These are phyloP conservation scores for Neolentinus lepideus DNA, from an alignment of 1,284 basidiomycete genomes.

Conservation along the genomic window DNA sequence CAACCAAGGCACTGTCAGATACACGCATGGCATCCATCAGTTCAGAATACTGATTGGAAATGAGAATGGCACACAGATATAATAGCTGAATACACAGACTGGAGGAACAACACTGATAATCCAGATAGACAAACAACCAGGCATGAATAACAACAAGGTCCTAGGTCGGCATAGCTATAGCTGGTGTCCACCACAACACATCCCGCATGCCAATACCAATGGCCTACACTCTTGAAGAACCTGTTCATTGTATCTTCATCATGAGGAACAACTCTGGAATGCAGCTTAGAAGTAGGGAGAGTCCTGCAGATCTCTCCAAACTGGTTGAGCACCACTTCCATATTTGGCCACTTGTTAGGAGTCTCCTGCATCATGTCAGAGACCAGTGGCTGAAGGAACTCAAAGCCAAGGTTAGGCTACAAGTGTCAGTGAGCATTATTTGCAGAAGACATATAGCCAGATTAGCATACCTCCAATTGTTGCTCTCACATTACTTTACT, in stretches of 20 bases:
- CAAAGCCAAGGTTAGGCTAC: neutral
- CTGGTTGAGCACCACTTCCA: neutral
- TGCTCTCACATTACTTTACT: conserved; percentile 22
- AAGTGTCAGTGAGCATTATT: neutral
- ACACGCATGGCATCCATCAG: conserved; percentile 2
- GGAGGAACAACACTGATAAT: too few species aligned
- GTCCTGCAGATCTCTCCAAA: neutral
- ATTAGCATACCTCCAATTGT: conserved; percentile 21
- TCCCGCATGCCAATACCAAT: conserved; percentile 7
- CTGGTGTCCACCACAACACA: conserved; percentile 3
- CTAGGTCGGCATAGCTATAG: conserved; percentile 6
- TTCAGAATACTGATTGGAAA: neutral
- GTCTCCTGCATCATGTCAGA: neutral
- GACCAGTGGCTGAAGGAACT: neutral
- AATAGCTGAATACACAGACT: too few species aligned
- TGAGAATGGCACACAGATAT: neutral
- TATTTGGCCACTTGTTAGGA: neutral
- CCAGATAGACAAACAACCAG: too few species aligned
- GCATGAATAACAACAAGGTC: neutral
- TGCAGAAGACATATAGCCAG: neutral
- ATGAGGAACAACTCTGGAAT: neutral
- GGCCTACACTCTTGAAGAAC: neutral
- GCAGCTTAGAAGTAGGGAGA: neutral
- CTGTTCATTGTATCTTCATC: conserved; percentile 5
- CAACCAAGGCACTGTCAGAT: neutral